phyloP scores from a whole-genome alignment of 2,329 filamentous ascomycete species.

The Colletotrichum cuscutae region DNA sequence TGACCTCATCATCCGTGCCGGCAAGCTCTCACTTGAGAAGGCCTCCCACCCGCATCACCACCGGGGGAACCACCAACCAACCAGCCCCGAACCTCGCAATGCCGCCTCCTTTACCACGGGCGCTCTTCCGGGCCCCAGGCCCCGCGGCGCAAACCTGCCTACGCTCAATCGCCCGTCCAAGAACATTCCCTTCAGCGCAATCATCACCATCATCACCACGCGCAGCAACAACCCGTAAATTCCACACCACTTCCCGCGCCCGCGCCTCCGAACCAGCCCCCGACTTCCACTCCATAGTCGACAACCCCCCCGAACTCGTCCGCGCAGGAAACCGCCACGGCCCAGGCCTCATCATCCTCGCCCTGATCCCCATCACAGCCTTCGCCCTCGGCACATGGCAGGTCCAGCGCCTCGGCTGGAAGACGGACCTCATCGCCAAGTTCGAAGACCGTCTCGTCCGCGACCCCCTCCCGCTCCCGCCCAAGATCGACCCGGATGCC shows the following conservation, averaged over 20 bases:
- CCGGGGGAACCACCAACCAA: neutral
- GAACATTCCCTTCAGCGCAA: neutral
- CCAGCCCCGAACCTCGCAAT: neutral
- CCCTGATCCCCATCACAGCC: constrained; percentile 89
- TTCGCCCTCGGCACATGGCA: constrained; percentile 96
- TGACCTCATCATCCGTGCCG: constrained; percentile 19
- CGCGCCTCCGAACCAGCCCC: constrained; percentile 50
- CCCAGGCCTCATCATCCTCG: constrained; percentile 82
- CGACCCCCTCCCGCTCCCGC: constrained; percentile 85
- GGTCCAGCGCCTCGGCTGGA: constrained; percentile 92
- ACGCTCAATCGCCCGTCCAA: neutral
- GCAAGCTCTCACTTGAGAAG: neutral
- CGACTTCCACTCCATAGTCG: constrained; percentile 85
- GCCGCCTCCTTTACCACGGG: constrained; percentile 18
- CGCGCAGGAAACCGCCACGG: constrained; percentile 80
- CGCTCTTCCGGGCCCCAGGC: constrained; percentile 2
- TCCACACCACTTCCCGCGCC: constrained; percentile 35
- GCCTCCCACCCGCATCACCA: constrained; percentile 5
- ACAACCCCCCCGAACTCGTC: constrained; percentile 85
- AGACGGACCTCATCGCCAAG: constrained; percentile 89
- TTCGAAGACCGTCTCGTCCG: constrained; percentile 92
- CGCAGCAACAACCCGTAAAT: constrained; percentile 8
- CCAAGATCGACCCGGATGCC: constrained; percentile 82
- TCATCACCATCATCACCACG: neutral
- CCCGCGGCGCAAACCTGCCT: neutral